Conservation (phyloP, 805 yeast species). For the Yamadazyma sp. region DNA sequence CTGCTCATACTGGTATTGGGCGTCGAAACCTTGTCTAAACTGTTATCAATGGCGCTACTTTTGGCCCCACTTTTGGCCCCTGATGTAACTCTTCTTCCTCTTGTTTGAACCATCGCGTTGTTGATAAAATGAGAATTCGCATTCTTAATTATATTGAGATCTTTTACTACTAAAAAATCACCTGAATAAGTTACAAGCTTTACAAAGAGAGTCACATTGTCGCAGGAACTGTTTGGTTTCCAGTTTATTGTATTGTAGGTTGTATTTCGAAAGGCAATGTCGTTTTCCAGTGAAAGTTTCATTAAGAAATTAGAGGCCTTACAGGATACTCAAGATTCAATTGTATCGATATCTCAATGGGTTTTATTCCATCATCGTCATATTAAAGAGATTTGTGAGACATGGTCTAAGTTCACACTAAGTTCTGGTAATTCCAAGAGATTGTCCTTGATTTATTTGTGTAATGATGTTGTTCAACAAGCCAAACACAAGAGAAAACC, state of each 20-base stretch:
- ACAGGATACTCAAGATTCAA: constrained; percentile 45
- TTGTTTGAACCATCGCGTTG: too few species aligned
- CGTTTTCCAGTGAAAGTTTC: constrained; percentile 35
- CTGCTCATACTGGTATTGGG: neutral
- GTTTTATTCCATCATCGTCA: constrained; percentile 44
- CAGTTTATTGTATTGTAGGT: too few species aligned
- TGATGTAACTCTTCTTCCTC: too few species aligned
- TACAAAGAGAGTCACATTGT: too few species aligned
- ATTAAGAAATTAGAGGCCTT: constrained; percentile 33
- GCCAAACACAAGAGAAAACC: constrained; percentile 59
- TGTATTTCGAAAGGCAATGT: constrained; percentile 21
- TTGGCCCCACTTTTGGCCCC: too few species aligned
- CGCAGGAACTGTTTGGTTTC: too few species aligned
- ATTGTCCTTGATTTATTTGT: constrained; percentile 62
- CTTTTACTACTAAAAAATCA: too few species aligned
- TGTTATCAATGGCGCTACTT: too few species aligned
- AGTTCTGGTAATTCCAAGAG: constrained; percentile 27
- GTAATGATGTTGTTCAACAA: constrained; percentile 81
- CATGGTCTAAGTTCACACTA: constrained; percentile 34
- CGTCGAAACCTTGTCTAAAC: too few species aligned
- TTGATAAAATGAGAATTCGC: too few species aligned
- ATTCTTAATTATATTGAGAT: too few species aligned
- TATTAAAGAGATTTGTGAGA: constrained; percentile 29
- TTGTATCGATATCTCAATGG: constrained; percentile 47
- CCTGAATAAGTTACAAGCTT: too few species aligned